A percentile compares a stretch with the other conserved stretches of the same genome.
Conservation (phyloP, 2,329 filamentous ascomycete genomes). For the Phaeoacremonium minimum region DNA sequence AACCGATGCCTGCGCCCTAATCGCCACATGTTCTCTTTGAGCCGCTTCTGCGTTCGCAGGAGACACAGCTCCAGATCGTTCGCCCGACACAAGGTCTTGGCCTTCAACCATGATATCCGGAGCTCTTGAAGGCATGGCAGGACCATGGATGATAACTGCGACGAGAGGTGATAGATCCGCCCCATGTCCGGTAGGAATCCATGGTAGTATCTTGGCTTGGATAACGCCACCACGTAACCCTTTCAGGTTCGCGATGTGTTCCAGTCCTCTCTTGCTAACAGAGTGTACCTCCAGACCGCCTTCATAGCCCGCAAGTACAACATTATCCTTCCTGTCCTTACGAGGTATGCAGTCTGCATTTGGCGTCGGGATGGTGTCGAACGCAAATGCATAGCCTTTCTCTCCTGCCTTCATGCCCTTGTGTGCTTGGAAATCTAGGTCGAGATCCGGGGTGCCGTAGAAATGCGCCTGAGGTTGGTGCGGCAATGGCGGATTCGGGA, state of each 20-base stretch:
- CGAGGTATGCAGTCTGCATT: constrained; percentile 28
- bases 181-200: constrained; percentile 51
- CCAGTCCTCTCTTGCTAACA: constrained; percentile 67
- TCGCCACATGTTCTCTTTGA: constrained; percentile 12
- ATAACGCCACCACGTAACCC: constrained; percentile 77
- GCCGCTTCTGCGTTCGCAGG: constrained; percentile 32
- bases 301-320: constrained; percentile 74
- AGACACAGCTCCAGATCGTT: constrained; percentile 32
- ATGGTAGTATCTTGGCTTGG: constrained; percentile 77
- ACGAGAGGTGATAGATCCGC: constrained; percentile 65
- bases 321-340: constrained; percentile 55
- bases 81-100: constrained; percentile 28
- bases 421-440: constrained; percentile 48
- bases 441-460: constrained; percentile 70
- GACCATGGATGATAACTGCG: constrained; percentile 76
- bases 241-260: constrained; percentile 65
- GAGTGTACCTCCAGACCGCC: constrained; percentile 73
- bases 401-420: constrained; percentile 59
- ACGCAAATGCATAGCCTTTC: constrained; percentile 73
- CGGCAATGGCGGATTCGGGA: constrained; percentile 60
- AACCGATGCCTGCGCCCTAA: constrained; percentile 29
- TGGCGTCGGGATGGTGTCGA: constrained; percentile 63
- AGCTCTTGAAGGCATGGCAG: constrained; percentile 45
- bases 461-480: constrained; percentile 76
- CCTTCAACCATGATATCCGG: constrained; percentile 28